Base-by-base conservation (phyloP, 768 basidiomycete genomes). In the Termitomyces sp. region DNA sequence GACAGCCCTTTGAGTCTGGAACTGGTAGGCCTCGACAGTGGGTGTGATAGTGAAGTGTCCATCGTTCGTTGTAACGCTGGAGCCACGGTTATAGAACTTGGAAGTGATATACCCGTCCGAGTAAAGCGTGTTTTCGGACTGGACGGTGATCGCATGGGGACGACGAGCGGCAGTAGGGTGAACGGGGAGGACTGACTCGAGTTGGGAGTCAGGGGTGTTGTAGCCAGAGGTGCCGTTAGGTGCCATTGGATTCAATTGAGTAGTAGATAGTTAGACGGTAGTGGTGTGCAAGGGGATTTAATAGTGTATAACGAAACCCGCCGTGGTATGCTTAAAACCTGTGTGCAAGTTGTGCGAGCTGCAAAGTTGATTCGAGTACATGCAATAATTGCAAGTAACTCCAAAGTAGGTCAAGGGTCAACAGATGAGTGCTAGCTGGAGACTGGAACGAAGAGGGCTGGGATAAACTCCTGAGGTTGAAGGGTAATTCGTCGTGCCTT, bases 341-440 rank as follows among this genome's bases (percentile, higher is more conserved):
- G 92, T 82, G 79, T 90, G 83, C 67, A 83, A 81, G 78, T 95
- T 95, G 79, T 95, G 93, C 66, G 85, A 78, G 75, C 88, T 90
- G 75, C 88, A 87, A 66, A 95, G 89, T 74, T 88, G 87, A 90
- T 95, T 95, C 64, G 90, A 92, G 91, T 88, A 96, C 93, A 95
- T 95, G 84, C 89, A 92, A 79, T 42, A 15, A 11, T 12, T 54
- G 53, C 39, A 54, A 31, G 39, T 18, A 9, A 39, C 51, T 53
- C 52, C 41, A 41, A 41, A 30, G 18, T 1, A 9, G 16, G 2
- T 24, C 24, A n/a, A n/a, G 22, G n/a, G 15, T n/a, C n/a, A n/a
- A 16, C 22, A 18, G 24, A 45, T 6, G 9, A 54, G 53, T 20
- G 7, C 18, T 15, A 16, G 27, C 3, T 13, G 12, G 20, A 37